These are phyloP conservation scores for Rhizopus stolonifer DNA, from an alignment of 371 early-diverging fungal species.

Conservation along the genomic window DNA sequence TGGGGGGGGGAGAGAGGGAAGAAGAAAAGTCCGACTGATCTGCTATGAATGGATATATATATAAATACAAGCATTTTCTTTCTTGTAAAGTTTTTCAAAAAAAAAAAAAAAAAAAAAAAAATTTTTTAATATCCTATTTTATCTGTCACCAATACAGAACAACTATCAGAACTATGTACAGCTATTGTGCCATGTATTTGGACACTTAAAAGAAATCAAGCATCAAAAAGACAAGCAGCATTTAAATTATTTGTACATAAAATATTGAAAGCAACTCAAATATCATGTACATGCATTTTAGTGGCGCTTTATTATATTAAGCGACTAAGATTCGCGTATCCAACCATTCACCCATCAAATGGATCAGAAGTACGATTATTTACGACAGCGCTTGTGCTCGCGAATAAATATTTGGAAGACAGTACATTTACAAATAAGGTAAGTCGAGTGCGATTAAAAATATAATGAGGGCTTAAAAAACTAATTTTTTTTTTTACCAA, in stretches of 20 bases:
- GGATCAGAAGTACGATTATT: conserved; percentile 68
- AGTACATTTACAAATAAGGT: conserved; percentile 70
- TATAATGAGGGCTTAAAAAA: background rate
- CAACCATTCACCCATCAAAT: conserved; percentile 39
- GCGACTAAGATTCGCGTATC: conserved; percentile 39
- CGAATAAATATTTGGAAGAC: conserved; percentile 70
- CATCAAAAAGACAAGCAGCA: background rate
- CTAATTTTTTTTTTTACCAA: too few relatives aligned
- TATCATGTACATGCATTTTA: conserved; percentile 43
- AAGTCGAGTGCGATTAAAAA: too few relatives aligned
- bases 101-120: too few relatives aligned
- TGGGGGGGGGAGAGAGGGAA: background rate
- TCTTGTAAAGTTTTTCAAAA: too few relatives aligned
- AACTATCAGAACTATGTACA: conserved; percentile 50
- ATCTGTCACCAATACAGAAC: conserved; percentile 24
- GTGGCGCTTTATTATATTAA: conserved; percentile 46
- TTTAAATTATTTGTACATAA: conserved; percentile 45
- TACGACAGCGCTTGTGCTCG: conserved; percentile 63
- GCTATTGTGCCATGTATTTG: conserved; percentile 48
- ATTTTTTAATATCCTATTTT: conserved; percentile 4
- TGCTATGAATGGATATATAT: background rate
- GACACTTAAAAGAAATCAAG: conserved; percentile 31
- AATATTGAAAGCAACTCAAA: conserved; percentile 55
- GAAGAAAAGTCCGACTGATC: background rate
- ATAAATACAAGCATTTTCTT: background rate